Evolutionary conservation across 1,139 yeast genomes (phyloP).

Genomic region (Geotrichum klebahnii): DNA sequence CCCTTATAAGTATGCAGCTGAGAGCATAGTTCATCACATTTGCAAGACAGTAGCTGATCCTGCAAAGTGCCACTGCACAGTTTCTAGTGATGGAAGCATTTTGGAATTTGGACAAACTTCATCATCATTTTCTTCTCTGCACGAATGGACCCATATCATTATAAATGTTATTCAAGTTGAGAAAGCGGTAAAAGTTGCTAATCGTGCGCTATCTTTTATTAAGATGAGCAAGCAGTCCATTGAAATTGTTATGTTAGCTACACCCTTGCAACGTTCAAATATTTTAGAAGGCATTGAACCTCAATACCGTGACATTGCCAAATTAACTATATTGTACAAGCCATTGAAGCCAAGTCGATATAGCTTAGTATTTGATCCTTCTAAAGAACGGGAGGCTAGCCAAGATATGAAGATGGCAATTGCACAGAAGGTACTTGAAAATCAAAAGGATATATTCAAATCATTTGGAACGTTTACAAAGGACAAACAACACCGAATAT

Average conservation of each 20-base stretch:
- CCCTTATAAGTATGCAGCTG: conserved; percentile 33
- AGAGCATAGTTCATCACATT: conserved; percentile 37
- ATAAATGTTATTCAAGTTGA: conserved; percentile 31
- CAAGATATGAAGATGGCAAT: conserved; percentile 32
- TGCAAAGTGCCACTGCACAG: conserved; percentile 27
- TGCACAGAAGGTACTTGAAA: conserved; percentile 30
- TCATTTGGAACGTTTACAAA: conserved; percentile 18
- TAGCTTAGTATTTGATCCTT: conserved; percentile 34
- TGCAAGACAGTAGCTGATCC: conserved; percentile 34
- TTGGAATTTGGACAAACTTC: conserved; percentile 3
- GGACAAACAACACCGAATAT: conserved; percentile 45
- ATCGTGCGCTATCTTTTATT: conserved; percentile 10
- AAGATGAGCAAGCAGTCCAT: conserved; percentile 19
- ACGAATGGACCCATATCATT: conserved; percentile 36
- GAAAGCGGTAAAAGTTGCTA: conserved; percentile 26
- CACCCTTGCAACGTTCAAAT: conserved; percentile 35
- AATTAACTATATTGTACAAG: conserved; percentile 31
- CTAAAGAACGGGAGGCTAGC: conserved; percentile 29
- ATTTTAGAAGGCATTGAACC: conserved; percentile 24
- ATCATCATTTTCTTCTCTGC: no score
- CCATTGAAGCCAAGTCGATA: conserved; percentile 34
- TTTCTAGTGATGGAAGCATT: conserved; percentile 22
- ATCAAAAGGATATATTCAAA: conserved; percentile 29
- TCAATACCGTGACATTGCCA: conserved; percentile 18
- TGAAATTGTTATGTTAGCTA: conserved; percentile 33